Evolutionary conservation across 2,329 filamentous ascomycete genomes (phyloP), one percentile per base, ranked within the genome.

Genomic region (Epichloe baconii): DNA sequence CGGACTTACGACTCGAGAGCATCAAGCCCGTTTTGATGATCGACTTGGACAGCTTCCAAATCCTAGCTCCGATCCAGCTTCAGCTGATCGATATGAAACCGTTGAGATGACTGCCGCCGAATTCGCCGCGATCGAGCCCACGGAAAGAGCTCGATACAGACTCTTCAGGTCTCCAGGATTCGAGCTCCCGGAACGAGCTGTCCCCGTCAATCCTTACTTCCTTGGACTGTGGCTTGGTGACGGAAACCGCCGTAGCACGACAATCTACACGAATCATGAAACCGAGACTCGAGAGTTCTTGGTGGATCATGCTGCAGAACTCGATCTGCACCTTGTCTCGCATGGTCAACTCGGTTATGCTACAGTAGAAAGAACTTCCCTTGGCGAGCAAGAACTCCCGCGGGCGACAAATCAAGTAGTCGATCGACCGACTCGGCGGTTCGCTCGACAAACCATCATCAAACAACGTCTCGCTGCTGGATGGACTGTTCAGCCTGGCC

Each of bases 31-130:
- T 31, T 31, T 31, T 10, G 31, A 31, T 31, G 31, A 11, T 31
- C 31, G 31, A 31, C 8, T 31, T 10, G 31, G 10, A 31, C 31
- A 31, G 31, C 31, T 31, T 31, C 3, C 31, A 31, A 31, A 31
- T 31, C 10, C 31, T 11, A 31, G 31, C 31, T 11, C 31, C 3
- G 10, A 31, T 31, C 31, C 1, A 31, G 31, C 31, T 31, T 31
- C 31, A 10, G 31, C 31, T 31, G 10, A 31, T 31, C 55, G 48
- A 23, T 70, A 62, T 49, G 67, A 72, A 8, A 71, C 67, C 10
- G 64, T 73, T 15, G 68, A 73, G 55, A 72, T 74, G 61, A 73
- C 71, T 15, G 71, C 72, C 8, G 63, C 63, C 31, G 61, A 74
- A 23, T 74, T 71, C 53, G 70, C 72, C 52, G 58, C 63, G 40